These are phyloP conservation scores for Phytophthora cryptogea DNA, from an alignment of 352 stramenopile genomes.

Conservation along the genomic window DNA sequence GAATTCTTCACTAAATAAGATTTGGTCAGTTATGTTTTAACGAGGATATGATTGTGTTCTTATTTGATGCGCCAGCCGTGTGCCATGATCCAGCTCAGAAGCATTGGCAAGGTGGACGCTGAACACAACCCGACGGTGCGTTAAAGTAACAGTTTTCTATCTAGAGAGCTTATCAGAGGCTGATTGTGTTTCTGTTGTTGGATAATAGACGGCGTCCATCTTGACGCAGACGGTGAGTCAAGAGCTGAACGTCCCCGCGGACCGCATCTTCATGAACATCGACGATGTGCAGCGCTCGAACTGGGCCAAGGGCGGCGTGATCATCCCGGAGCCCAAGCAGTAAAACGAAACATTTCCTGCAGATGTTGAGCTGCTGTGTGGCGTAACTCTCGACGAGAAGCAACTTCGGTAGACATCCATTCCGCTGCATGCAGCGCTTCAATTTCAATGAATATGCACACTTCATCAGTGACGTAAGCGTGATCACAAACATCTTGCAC, in stretches of 20 bases:
- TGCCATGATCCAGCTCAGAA: conserved; percentile 56
- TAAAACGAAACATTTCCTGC: conserved; percentile 6
- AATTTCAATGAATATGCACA: too few species aligned
- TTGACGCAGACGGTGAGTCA: conserved; percentile 49
- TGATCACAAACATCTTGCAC: too few species aligned
- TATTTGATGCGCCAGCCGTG: conserved; percentile 40
- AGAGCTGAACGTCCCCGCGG: conserved; percentile 40
- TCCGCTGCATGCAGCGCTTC: too few species aligned
- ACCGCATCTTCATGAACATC: conserved; percentile 64
- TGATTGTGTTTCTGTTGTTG: background rate
- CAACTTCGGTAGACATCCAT: too few species aligned
- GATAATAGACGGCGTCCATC: conserved; percentile 42
- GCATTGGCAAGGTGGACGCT: conserved; percentile 58
- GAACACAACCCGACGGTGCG: conserved; percentile 51
- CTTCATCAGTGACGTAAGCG: too few species aligned
- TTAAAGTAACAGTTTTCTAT: background rate
- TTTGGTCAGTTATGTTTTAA: background rate
- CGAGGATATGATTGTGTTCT: background rate
- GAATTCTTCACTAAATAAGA: background rate
- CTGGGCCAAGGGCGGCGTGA: conserved; percentile 47
- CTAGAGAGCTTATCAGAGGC: background rate
- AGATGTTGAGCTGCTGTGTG: too few species aligned
- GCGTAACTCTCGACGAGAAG: too few species aligned
- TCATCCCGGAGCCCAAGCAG: conserved; percentile 41
- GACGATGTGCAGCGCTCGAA: conserved; percentile 52